Evolutionary conservation across 2,329 filamentous ascomycete genomes (phyloP).

Genomic region (Emmonsia crescens): DNA sequence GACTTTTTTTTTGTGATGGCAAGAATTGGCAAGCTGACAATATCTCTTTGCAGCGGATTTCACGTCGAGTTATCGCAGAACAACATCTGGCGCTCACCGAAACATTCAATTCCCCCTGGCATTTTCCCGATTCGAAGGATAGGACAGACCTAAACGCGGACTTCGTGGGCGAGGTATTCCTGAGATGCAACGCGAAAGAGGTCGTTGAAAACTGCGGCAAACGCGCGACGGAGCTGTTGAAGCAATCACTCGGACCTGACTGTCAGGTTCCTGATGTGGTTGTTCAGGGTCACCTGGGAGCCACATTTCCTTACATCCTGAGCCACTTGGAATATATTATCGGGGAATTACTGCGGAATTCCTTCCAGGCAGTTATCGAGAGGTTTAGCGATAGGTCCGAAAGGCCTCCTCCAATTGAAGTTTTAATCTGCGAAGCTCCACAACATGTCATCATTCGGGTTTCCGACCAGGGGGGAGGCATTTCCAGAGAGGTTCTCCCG

Average conservation of each 20-base stretch:
- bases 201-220: constrained; percentile 75
- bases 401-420: constrained; percentile 71
- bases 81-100: constrained; percentile 93
- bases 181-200: constrained; percentile 82
- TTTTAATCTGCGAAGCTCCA: constrained; percentile 84
- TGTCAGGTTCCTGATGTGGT: constrained; percentile 67
- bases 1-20: background rate
- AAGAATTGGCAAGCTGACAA: background rate
- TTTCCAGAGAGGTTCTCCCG: constrained; percentile 72
- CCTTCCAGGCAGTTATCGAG: constrained; percentile 84
- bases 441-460: constrained; percentile 95
- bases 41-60: constrained; percentile 58
- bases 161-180: constrained; percentile 90
- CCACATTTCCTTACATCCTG: constrained; percentile 91
- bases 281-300: constrained; percentile 73
- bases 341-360: constrained; percentile 88
- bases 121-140: constrained; percentile 68
- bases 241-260: constrained; percentile 61
- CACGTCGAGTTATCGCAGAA: constrained; percentile 89
- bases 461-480: constrained; percentile 88
- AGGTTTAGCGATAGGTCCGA: constrained; percentile 42
- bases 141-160: constrained; percentile 56
- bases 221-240: constrained; percentile 63
- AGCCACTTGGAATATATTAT: constrained; percentile 96
- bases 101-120: constrained; percentile 82